Base-by-base conservation (phyloP, 345 rosid genomes). In the Diplotaxis tenuifolia region DNA sequence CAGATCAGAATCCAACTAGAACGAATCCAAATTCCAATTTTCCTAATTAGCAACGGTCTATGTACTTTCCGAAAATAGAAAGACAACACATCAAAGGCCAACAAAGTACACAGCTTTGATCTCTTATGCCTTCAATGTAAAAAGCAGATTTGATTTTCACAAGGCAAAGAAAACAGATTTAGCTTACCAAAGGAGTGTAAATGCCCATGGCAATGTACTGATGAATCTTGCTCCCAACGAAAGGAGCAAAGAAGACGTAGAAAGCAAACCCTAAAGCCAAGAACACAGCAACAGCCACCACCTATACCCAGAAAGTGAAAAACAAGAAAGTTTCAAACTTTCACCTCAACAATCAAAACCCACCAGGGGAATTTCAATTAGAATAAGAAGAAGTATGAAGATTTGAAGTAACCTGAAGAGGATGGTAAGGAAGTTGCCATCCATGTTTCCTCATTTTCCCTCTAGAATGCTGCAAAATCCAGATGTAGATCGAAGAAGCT, bases 171-270 rank as follows among this genome's bases (percentile, higher is more conserved):
- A 67, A 23, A 20, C 7, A 75, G 64, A 47, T 32, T 56, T 0
- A 65, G 57, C 86, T 87, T 85, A 95, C 99, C 69, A 95, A 87
- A 22, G 99, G 98, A 82, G 97, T 90, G 83, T 95, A 95, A 83
- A 95, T 86, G 74, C 96, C 97, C 83, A 86, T 90, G 20, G 79
- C 87, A 79, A 92, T 75, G 70, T 86, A 85, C 82, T 87, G 99
- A 74, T 86, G 81, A 16, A 81, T 79, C 87, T 83, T 86, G 84
- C 72, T 92, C 80, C 99, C 99, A 63, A 90, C 94, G 78, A 95
- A 95, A 6, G 99, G 99, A 67, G 99, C 98, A 80, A 95, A 95
- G 90, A 95, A 92, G 76, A 95, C 99, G 78, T 92, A 95, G 86
- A 87, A 92, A 63, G 98, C 99, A 80, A 92, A 92, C 75, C 96